phyloP scores from a whole-genome alignment of 2,329 filamentous ascomycete genomes.

The Aureobasidium subglaciale region DNA sequence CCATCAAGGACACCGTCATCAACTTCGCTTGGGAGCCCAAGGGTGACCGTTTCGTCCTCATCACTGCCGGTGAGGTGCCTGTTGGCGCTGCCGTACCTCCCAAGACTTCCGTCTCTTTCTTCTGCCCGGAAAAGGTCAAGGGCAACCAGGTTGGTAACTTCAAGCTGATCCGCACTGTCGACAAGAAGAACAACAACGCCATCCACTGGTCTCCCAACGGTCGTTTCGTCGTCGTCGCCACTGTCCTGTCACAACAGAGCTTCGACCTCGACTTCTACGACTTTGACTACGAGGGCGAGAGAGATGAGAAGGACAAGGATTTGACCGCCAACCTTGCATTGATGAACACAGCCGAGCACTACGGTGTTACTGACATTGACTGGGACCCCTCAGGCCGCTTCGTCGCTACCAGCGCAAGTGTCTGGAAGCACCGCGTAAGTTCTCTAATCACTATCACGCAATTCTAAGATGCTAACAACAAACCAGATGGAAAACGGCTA shows the following conservation, averaged over 20 bases:
- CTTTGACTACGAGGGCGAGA: constrained; percentile 95
- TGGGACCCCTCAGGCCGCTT: constrained; percentile 97
- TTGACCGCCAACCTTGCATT: constrained; percentile 89
- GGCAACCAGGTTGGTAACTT: constrained; percentile 78
- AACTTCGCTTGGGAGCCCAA: constrained; percentile 99
- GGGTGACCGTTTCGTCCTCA: constrained; percentile 93
- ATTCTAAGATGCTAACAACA: constrained; percentile 13
- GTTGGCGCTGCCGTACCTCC: constrained; percentile 74
- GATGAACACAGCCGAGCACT: constrained; percentile 91
- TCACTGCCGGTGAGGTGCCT: constrained; percentile 81
- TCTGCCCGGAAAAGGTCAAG: constrained; percentile 93
- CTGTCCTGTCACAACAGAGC: constrained; percentile 84
- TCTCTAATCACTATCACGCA: neutral
- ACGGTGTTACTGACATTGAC: constrained; percentile 93
- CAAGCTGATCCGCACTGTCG: constrained; percentile 87
- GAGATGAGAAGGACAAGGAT: constrained; percentile 87
- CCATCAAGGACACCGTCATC: constrained; percentile 96
- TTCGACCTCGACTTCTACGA: constrained; percentile 98
- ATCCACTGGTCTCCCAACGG: constrained; percentile 99
- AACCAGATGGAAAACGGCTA: constrained; percentile 96
- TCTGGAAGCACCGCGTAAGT: constrained; percentile 91
- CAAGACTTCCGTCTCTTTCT: constrained; percentile 94
- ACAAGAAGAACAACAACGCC: constrained; percentile 99
- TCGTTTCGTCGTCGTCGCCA: constrained; percentile 89
- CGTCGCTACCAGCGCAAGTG: constrained; percentile 84